Evolutionary conservation across 2,329 filamentous ascomycete genomes (phyloP).

Genomic region (Phialophora tarda): DNA sequence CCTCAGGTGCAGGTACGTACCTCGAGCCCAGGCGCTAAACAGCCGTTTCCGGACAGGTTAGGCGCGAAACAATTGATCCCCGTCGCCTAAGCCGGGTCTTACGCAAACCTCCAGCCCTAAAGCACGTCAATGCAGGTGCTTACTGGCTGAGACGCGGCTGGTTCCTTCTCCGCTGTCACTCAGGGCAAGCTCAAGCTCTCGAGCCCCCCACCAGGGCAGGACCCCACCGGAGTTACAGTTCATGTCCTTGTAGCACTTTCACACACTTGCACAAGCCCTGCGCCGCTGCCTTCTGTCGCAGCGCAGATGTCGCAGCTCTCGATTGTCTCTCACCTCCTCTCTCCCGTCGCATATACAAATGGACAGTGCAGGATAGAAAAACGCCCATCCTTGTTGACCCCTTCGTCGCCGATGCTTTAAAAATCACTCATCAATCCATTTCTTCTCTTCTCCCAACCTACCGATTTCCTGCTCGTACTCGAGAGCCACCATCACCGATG

Average conservation of each 20-base stretch:
- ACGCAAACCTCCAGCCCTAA: constrained; percentile 3
- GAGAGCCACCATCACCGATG: constrained; percentile 2
- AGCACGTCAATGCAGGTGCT: constrained; percentile 18
- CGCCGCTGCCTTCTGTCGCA: constrained; percentile 15
- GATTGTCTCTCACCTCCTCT: not conserved
- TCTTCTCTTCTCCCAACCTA: not conserved
- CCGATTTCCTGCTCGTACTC: not conserved
- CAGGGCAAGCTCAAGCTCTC: constrained; percentile 1
- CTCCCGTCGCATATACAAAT: not conserved
- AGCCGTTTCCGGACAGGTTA: not conserved
- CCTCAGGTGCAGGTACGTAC: constrained; percentile 4
- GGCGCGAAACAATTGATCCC: constrained; percentile 6
- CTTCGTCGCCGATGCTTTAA: not conserved
- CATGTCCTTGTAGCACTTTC: constrained; percentile 17
- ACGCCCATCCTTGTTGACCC: not conserved
- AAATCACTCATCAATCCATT: not conserved
- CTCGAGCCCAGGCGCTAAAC: constrained; percentile 4
- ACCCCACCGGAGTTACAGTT: constrained; percentile 2
- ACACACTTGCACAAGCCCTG: constrained; percentile 9
- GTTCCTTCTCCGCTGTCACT: constrained; percentile 2
- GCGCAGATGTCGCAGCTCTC: constrained; percentile 8
- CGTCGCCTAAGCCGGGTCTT: constrained; percentile 4
- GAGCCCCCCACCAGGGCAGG: not conserved
- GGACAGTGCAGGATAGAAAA: not conserved
- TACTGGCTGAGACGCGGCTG: constrained; percentile 8